Evolutionary conservation across 495 filamentous ascomycete species (phyloP), one percentile per base, ranked within the genome.

Genomic region (Tuber umbilicatum): DNA sequence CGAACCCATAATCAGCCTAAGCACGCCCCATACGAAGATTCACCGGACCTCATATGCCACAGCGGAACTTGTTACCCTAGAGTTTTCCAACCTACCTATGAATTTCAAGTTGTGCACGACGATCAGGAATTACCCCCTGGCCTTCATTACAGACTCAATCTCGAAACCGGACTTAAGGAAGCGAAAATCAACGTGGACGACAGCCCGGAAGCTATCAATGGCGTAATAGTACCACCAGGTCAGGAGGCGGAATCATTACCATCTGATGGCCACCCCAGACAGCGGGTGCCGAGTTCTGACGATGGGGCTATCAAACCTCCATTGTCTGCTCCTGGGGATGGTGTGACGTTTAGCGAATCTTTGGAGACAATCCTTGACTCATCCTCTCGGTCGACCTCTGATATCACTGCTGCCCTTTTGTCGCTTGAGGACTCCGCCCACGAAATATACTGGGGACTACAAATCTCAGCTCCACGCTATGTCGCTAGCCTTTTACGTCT

Each of bases 381-480:
- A 45, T 70, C 64, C 55, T 73, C 79, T 37, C 68, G 71, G 60
- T 50, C 40, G 68, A 41, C 73, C 60, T 45, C 75, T 21, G 73
- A 81, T 42, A 70, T 81, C 5, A 83, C 85, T 64, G 72, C 74
- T 10, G 84, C 86, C 10, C 84, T 91, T 19, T 82, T 86, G 35
- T 82, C 84, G 67, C 85, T 92, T 17, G 84, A 86, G 68, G 89
- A 90, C 12, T 83, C 91, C 41, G 85, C 87, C 7, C 89, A 92
- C 80, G 89, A 89, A 78, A 87, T 90, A 76, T 90, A 91, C 84
- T 91, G 90, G 84, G 90, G 90, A n/a, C 83, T 89, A 10, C 87
- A 89, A 76, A 85, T 91, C 68, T 82, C 87, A 31, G 84, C 87
- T 69, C 86, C 89, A 74, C 79, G 76, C 64, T 80, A 79, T 47